Evolutionary conservation across 805 yeast species (phyloP), one percentile per base, ranked within the genome.

Genomic region (Saitoella complicata): DNA sequence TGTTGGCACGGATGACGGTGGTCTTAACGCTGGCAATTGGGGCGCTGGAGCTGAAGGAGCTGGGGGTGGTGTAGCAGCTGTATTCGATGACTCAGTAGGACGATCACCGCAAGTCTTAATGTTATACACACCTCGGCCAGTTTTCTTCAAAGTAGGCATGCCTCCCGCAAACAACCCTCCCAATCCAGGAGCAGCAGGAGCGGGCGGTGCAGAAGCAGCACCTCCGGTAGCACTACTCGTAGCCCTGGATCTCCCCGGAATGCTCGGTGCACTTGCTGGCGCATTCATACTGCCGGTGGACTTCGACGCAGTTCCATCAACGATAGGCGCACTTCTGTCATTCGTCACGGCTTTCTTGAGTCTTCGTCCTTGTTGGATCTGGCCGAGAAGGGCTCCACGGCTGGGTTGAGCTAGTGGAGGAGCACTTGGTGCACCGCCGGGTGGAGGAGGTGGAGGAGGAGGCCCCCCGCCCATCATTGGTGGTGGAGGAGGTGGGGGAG

Each of bases 91-190:
- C 5, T 42, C 7, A 39, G 32, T 42, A 42, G 9, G 10, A 35
- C 36, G n/a, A 6, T 21, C 30, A 41, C 32, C 11, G 13, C 32
- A 12, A 11, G 32, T 37, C 13, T 10, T 13, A 9, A 42, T 21
- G 31, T 9, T 33, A 7, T n/a, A 35, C 40, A 32, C 48, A 43
- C 51, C 57, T 10, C 64, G 64, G n/a, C 55, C 59, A 35, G 68
- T 55, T 47, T 71, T 72, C 46, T 72, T 75, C 49, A 82, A 66
- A 54, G 79, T 79, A 6, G 93, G 91, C 60, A 83, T 69, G 1
- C 93, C 93, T 5, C 80, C 83, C 3, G 91, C 85, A 61, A 79
- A 77, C 10, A 79, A 67, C 43, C 76, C 80, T 11, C 81, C 84
- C 51, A 78, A 61, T 55, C 41, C 52, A 2, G 65, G 64, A 6